A percentile compares a stretch with the other conserved stretches of the same genome.
phyloP scores from a whole-genome alignment of 805 yeast genomes.

The Starmerella potacharoeniae region DNA sequence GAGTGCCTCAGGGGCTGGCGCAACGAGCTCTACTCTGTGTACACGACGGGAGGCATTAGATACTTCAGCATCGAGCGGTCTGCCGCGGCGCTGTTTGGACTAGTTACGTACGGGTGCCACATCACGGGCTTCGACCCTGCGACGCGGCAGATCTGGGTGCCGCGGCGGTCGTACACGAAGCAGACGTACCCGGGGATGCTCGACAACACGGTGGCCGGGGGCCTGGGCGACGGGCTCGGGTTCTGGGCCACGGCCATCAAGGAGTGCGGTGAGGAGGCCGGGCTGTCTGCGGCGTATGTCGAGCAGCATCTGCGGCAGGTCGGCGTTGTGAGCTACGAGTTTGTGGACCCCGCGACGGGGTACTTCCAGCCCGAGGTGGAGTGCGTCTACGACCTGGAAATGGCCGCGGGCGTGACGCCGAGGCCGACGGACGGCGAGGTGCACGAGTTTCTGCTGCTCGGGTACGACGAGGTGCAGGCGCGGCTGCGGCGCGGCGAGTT shows the following conservation, averaged over 20 bases:
- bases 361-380: conserved; percentile 85
- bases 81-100: conserved; percentile 68
- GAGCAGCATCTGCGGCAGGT: conserved; percentile 35
- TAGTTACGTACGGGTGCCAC: conserved; percentile 84
- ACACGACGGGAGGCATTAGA: conserved; percentile 41
- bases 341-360: conserved; percentile 36
- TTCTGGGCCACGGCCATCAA: conserved; percentile 66
- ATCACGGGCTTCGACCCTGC: conserved; percentile 52
- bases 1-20: conserved; percentile 51
- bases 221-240: conserved; percentile 72
- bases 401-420: conserved; percentile 33
- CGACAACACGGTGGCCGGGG: conserved; percentile 94
- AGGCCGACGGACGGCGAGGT: conserved; percentile 65
- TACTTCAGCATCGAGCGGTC: conserved; percentile 73
- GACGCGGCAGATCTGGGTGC: conserved; percentile 54
- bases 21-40: conserved; percentile 66
- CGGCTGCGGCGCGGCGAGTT: conserved; percentile 51
- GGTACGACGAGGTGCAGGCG: conserved; percentile 42
- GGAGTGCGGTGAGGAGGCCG: conserved; percentile 88
- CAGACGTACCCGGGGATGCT: conserved; percentile 84
- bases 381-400: conserved; percentile 63
- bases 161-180: conserved; percentile 64
- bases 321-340: conserved; percentile 58
- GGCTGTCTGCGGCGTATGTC: conserved; percentile 46
- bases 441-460: conserved; percentile 55